Evolutionary conservation across 176 grass and related monocot genomes (phyloP), one percentile per base, ranked within the genome.

Genomic region (Oryza glumipatula): DNA sequence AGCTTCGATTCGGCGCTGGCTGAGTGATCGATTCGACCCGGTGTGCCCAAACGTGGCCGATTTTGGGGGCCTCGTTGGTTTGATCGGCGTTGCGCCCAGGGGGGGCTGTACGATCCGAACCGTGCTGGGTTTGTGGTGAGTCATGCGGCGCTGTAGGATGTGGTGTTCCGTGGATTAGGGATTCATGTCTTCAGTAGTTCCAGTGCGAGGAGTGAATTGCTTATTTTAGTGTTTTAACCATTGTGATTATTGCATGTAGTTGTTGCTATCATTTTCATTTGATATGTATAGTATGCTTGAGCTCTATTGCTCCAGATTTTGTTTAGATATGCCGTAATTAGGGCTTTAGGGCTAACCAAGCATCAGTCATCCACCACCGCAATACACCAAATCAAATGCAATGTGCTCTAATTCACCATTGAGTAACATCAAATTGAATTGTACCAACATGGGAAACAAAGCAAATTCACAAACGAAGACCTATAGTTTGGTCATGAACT

Each of bases 21-120:
- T 82, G 79, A 73, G 45, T 21, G 19, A 45, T 32, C 83, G 49
- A 38, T 79, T 86, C 15, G 60, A 19, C 12, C 68, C 14, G 46
- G 22, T 35, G 68, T 30, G 72, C 63, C 30, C 32, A 54, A 68
- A 39, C 61, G 21, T 51, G 46, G 16, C 47, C 64, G 64, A 76
- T 84, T 76, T 26, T 41, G 39, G 43, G 19, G 61, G 21, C 67
- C 63, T 17, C 26, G 28, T 66, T 86, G 60, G 65, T 84, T 84
- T 19, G 35, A 6, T 47, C 68, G 52, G 51, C 63, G 71, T 71
- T 35, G 41, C 63, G 54, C 14, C 23, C 47, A 13, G 36, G 46
- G 23, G 36, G 46, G 23, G 35, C 73, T 73, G 63, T 78, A 72
- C 73, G 73, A 82, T 90, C 56, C 35, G 45, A 64, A 24, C n/a